Evolutionary conservation across 2,329 filamentous ascomycete species (phyloP).

Genomic region (Diaporthe vexans): DNA sequence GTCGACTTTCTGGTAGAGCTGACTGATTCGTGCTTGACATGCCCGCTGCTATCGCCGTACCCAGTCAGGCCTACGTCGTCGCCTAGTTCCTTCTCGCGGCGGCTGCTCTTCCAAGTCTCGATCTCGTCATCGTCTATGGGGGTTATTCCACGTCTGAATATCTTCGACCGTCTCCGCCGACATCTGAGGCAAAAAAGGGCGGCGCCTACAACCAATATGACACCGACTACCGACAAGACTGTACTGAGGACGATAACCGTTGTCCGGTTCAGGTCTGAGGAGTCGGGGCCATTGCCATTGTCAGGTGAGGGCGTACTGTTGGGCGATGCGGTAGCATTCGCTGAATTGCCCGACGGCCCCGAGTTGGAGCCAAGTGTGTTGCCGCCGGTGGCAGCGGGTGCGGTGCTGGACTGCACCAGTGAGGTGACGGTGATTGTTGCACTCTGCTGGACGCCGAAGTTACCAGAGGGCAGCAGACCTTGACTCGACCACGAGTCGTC

Average conservation of each 20-base stretch:
- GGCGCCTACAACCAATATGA: constrained; percentile 54
- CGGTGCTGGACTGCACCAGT: not conserved
- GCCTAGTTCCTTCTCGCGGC: constrained; percentile 57
- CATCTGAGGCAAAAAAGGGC: constrained; percentile 57
- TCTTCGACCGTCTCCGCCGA: constrained; percentile 54
- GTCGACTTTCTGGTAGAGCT: constrained; percentile 59
- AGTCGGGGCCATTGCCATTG: not conserved
- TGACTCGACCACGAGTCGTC: not conserved
- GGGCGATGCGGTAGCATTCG: constrained; percentile 17
- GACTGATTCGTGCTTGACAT: constrained; percentile 54
- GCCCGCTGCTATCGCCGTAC: constrained; percentile 49
- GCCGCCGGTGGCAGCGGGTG: not conserved
- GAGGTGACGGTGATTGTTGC: constrained; percentile 12
- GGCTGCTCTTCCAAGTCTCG: constrained; percentile 70
- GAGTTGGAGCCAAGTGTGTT: constrained; percentile 11
- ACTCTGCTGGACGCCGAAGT: constrained; percentile 10
- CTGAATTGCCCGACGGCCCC: not conserved
- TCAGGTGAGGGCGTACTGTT: constrained; percentile 4
- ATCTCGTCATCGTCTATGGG: constrained; percentile 77
- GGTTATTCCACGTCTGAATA: constrained; percentile 69
- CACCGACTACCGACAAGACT: constrained; percentile 60
- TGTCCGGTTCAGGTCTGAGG: constrained; percentile 50
- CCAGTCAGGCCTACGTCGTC: constrained; percentile 71
- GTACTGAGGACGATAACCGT: constrained; percentile 67
- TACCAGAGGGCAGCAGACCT: constrained; percentile 6